Conservation (phyloP, 2,329 filamentous ascomycete genomes). For the Cytospora paraplurivora region DNA sequence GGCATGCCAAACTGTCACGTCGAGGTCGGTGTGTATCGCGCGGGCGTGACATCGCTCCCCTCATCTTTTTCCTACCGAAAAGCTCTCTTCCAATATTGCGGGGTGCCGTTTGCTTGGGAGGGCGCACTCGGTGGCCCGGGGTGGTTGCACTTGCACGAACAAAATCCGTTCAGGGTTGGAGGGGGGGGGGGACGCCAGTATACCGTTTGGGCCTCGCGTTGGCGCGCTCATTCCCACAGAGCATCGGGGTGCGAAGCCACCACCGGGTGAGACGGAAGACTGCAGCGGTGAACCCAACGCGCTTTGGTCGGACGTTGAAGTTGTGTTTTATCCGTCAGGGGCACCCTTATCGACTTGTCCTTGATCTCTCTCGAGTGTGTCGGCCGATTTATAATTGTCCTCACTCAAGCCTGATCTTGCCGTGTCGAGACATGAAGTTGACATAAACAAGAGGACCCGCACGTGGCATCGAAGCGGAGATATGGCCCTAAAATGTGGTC, state of each 20-base stretch:
- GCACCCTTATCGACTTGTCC: slow-evolving; percentile 30
- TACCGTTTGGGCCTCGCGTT: neutral
- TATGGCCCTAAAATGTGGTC: slow-evolving; percentile 25
- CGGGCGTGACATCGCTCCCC: no score
- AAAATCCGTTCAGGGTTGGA: neutral
- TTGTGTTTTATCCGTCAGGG: slow-evolving; percentile 9
- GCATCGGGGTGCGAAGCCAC: no score
- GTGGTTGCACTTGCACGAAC: neutral
- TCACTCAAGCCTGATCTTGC: neutral
- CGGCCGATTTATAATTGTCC: slow-evolving; percentile 29
- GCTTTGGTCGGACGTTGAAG: no score
- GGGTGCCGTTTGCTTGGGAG: no score
- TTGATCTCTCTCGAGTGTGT: slow-evolving; percentile 20
- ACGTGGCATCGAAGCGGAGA: slow-evolving; percentile 18
- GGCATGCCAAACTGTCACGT: no score
- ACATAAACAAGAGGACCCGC: slow-evolving; percentile 10
- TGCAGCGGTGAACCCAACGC: no score
- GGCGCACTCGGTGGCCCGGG: neutral
- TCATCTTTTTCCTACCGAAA: no score
- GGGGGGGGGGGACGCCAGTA: neutral
- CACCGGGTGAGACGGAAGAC: no score
- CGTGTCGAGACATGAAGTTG: slow-evolving; percentile 21
- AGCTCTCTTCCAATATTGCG: no score
- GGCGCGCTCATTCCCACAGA: no score
- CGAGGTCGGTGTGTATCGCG: no score